Percentiles rank a stretch among this genome's conserved stretches.
Evolutionary conservation across 2,329 filamentous ascomycete species (phyloP).

Genomic region (Claviceps arundinis): DNA sequence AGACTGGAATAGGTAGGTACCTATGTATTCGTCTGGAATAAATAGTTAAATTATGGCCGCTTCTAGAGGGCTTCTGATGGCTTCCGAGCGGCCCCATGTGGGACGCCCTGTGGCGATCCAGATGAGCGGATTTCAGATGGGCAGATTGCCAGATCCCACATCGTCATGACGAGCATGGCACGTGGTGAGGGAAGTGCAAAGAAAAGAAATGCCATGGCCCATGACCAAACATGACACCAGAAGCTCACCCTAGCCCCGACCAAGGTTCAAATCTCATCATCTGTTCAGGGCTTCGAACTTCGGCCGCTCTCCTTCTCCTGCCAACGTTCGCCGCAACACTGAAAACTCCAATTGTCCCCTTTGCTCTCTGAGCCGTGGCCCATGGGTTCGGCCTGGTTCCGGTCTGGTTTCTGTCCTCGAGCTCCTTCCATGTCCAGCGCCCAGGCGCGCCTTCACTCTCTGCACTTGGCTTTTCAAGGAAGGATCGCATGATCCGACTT

Average conservation of each 20-base stretch:
- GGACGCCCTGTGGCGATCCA: constrained; percentile 1
- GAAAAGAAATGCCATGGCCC: constrained; percentile 1
- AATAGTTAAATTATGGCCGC: neutral
- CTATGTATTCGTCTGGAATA: too few relatives aligned
- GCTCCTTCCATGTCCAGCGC: neutral
- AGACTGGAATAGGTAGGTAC: too few relatives aligned
- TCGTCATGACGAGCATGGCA: constrained; percentile 1
- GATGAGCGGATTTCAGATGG: constrained; percentile 3
- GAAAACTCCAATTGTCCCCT: neutral
- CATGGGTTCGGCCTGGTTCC: neutral
- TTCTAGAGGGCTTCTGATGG: constrained; percentile 6
- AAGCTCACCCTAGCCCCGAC: neutral
- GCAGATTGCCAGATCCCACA: constrained; percentile 4
- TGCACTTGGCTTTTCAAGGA: neutral
- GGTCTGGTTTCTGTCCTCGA: neutral
- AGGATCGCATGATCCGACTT: neutral
- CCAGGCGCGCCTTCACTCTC: neutral
- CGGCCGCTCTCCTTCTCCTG: neutral
- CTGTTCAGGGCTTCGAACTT: neutral
- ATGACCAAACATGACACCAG: neutral
- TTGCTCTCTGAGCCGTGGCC: neutral
- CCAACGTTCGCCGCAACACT: neutral
- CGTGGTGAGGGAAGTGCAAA: neutral
- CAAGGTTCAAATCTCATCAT: neutral
- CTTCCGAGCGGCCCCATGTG: constrained; percentile 3